phyloP scores from a whole-genome alignment of 192 early-diverging fungal genomes.

The Coemansia umbellata region DNA sequence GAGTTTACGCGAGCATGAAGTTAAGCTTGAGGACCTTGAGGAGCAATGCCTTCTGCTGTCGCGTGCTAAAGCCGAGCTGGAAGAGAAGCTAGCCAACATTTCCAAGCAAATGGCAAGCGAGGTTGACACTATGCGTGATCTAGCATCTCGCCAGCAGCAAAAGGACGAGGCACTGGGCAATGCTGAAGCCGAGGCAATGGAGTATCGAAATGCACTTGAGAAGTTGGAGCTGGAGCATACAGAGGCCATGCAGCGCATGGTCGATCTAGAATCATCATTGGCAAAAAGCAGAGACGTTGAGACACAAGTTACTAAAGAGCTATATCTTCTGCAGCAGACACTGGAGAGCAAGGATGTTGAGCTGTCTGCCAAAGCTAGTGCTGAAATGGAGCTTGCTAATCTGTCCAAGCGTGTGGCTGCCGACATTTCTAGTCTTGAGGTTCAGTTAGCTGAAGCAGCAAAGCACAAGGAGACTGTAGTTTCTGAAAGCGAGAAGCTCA shows the following conservation, averaged over 20 bases:
- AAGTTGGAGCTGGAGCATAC: conserved; percentile 22
- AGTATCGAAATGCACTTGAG: conserved; percentile 33
- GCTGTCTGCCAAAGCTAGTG: conserved; percentile 8
- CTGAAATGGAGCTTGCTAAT: conserved; percentile 15
- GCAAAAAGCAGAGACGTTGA: conserved; percentile 14
- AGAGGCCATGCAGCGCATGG: conserved; percentile 18
- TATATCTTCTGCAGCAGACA: conserved; percentile 12
- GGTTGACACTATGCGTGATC: conserved; percentile 48
- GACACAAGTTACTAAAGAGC: conserved; percentile 18
- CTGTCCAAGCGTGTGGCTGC: conserved; percentile 16
- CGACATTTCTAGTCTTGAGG: conserved; percentile 12
- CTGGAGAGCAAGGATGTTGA: conserved; percentile 21
- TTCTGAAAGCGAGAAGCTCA: conserved; percentile 7
- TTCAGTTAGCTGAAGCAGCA: conserved; percentile 10
- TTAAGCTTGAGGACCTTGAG: conserved; percentile 65
- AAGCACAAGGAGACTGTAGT: conserved; percentile 3
- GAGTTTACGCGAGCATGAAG: conserved; percentile 57
- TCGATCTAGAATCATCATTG: conserved; percentile 19
- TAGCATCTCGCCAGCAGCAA: conserved; percentile 57
- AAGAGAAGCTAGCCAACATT: conserved; percentile 58
- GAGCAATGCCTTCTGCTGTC: conserved; percentile 57
- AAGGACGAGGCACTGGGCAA: conserved; percentile 57
- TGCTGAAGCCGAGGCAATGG: conserved; percentile 55
- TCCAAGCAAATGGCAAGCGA: conserved; percentile 63
- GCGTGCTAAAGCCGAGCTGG: conserved; percentile 48